phyloP scores from a whole-genome alignment of 2,329 filamentous ascomycete genomes.

The Alternaria angustiovoidea region DNA sequence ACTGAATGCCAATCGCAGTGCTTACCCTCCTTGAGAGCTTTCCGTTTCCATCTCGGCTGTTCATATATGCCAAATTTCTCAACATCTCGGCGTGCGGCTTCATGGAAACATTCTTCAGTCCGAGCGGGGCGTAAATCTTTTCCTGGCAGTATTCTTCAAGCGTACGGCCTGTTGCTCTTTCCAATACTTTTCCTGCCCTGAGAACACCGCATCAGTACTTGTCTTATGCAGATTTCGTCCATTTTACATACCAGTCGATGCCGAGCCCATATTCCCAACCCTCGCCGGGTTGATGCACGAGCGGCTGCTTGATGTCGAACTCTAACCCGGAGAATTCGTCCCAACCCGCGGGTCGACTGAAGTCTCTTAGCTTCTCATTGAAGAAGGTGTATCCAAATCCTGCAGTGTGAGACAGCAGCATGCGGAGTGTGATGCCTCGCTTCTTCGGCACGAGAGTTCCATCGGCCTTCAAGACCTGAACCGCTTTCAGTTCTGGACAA shows the following conservation, averaged over 20 bases:
- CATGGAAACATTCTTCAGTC: background rate
- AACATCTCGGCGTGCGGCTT: background rate
- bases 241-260: background rate
- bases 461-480: background rate
- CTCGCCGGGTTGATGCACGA: background rate
- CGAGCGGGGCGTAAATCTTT: background rate
- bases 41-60: background rate
- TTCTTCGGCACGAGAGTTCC: slow-evolving; percentile 4
- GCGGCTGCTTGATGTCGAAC: background rate
- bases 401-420: slow-evolving; percentile 5
- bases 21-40: background rate
- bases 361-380: background rate
- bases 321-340: background rate
- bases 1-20: background rate
- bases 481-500: background rate
- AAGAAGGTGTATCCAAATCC: slow-evolving; percentile 7
- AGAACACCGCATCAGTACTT: background rate
- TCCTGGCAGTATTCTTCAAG: background rate
- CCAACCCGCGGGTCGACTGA: background rate
- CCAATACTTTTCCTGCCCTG: background rate
- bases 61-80: background rate
- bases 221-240: background rate
- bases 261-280: background rate
- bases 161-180: background rate
- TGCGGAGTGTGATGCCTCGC: slow-evolving; percentile 3